Evolutionary conservation across 108 stramenopile genomes (phyloP), one percentile per base, ranked within the genome.

Genomic region (Cylindrotheca closterium): DNA sequence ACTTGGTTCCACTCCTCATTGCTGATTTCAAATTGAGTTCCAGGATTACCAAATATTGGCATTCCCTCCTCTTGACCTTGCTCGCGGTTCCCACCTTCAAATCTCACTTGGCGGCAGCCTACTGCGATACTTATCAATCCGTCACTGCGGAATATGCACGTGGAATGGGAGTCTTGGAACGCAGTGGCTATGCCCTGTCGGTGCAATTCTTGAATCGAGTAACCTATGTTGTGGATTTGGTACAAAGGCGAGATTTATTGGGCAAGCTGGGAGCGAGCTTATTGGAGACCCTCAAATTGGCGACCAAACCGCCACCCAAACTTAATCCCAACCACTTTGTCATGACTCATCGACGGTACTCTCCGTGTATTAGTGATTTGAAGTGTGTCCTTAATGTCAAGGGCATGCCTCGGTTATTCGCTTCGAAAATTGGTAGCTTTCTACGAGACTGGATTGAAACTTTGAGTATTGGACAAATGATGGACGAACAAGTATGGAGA

Each of bases 1-100:
- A 82, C 51, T 60, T 92, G 66, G 78, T 76, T 19, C 87, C 87
- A 31, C 45, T 92, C 77, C 61, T 92, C 21, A 59, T 75, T 8
- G 76, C 82, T 18, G 91, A 92, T 64, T 85, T 92, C 60, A 87
- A 88, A 57, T 58, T 92, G 26, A 81, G 81, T 17, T 68, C 82
- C 15, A 64, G 80, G 21, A 70, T 89, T 24, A 82, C 83, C 2
- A 79, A 76, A 33, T 73, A 84, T 19, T 89, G 91, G 80, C 94
- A 97, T 68, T 80, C 92, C 28, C 80, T 98, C 0, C 71, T 96
- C 12, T 75, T 98, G 42, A 91, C 92, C 2, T 78, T 98, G 28
- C 74, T 98, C 58, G 93, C 96, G 18, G 91, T 94, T 48, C 92
- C 88, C n/a, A 80, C 85, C 8, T 98, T 98, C 82, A 98, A 98